Conservation (phyloP, 129 eudicot genomes). For the Smallanthus sonchifolius region DNA sequence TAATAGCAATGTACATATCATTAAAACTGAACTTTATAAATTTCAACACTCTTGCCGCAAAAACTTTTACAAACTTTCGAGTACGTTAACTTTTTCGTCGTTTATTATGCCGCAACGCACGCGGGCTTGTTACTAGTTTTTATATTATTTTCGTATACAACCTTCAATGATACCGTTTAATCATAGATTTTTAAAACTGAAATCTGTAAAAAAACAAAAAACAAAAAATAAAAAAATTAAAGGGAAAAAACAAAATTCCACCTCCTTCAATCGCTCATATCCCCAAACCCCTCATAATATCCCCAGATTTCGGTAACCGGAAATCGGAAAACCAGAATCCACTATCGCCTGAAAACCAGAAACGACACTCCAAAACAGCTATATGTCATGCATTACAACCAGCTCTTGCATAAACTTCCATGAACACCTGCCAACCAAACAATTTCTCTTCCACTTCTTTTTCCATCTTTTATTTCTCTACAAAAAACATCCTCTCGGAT, state of each 20-base stretch:
- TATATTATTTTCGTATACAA: no score
- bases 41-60: no score
- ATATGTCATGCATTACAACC: constrained; percentile 3
- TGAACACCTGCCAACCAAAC: background rate
- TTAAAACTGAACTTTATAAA: no score
- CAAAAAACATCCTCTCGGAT: background rate
- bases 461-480: background rate
- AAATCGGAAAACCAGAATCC: constrained; percentile 17
- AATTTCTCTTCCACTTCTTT: background rate
- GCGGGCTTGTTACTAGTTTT: no score
- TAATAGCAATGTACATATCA: no score
- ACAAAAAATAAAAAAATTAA: background rate
- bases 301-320: background rate
- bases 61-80: no score
- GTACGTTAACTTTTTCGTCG: no score
- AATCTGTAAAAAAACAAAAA: no score
- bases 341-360: constrained; percentile 16
- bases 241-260: background rate
- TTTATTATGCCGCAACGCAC: no score
- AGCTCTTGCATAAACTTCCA: background rate
- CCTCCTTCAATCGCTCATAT: background rate
- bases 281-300: background rate
- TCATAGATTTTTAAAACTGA: no score
- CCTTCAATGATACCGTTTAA: no score
- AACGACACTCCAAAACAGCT: background rate